These are phyloP conservation scores for Calophaca sinica DNA, from an alignment of 306 rosid species.

Conservation along the genomic window DNA sequence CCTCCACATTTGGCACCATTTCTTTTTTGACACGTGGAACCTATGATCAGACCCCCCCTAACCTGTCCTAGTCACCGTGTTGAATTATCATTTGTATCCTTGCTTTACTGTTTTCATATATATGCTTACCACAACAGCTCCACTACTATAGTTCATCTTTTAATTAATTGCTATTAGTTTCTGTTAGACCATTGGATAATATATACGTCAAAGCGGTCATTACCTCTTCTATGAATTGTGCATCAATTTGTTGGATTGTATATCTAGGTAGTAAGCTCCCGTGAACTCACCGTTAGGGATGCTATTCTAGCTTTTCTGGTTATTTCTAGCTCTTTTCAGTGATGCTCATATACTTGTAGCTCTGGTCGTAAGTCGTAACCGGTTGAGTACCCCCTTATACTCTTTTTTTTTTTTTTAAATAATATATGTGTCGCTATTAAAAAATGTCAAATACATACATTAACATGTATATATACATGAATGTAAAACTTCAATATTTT, in stretches of 20 bases:
- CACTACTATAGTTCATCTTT: background rate
- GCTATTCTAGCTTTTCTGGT: too few species aligned
- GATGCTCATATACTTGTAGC: too few species aligned
- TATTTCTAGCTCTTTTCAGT: too few species aligned
- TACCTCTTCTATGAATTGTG: too few species aligned
- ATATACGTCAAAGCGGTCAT: too few species aligned
- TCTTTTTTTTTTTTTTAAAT: too few species aligned
- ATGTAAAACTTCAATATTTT: background rate
- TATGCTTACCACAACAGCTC: conserved; percentile 49
- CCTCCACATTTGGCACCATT: conserved; percentile 66
- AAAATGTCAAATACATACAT: background rate
- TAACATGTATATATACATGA: background rate
- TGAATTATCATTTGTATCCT: conserved; percentile 63
- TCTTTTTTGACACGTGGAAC: conserved; percentile 53
- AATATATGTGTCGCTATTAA: too few species aligned
- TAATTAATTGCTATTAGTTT: background rate
- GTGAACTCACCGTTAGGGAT: too few species aligned
- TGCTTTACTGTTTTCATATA: conserved; percentile 39
- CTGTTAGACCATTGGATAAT: background rate
- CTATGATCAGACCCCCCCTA: conserved; percentile 50
- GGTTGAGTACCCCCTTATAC: too few species aligned
- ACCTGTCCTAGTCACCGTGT: conserved; percentile 59
- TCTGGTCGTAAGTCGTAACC: too few species aligned
- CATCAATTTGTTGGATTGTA: too few species aligned
- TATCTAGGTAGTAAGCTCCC: too few species aligned